A percentile compares a stretch with the other conserved stretches of the same genome.
These are phyloP conservation scores for Pleurozium schreberi DNA, from an alignment of 225 moss, liverwort and hornwort genomes.

Conservation along the genomic window DNA sequence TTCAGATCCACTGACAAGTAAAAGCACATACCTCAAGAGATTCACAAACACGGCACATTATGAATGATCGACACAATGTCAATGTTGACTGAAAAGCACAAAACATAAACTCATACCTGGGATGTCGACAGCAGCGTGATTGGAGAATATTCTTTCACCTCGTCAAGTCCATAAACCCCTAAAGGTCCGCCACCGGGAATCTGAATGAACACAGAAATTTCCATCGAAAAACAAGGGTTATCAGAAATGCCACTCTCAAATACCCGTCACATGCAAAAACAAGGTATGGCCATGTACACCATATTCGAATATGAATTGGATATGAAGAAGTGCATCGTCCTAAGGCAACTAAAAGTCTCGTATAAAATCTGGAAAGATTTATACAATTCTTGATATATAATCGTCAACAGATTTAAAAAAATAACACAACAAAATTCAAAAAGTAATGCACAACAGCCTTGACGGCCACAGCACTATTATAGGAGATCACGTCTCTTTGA, in stretches of 20 bases:
- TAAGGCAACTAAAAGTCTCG: not conserved
- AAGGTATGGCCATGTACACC: not conserved
- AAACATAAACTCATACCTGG: slow-evolving; percentile 32
- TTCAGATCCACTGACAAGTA: not conserved
- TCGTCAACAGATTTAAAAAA: not conserved
- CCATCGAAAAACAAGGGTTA: not conserved
- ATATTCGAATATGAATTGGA: not conserved
- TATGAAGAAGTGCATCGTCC: not conserved
- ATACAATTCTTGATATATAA: not conserved
- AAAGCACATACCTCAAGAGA: not conserved
- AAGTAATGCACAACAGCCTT: not conserved
- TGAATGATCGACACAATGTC: not conserved
- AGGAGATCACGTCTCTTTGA: not conserved
- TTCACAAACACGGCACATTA: not conserved
- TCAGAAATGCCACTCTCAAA: not conserved
- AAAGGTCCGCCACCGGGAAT: slow-evolving; percentile 74
- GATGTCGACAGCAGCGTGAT: slow-evolving; percentile 43
- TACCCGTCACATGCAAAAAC: not conserved
- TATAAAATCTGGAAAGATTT: not conserved
- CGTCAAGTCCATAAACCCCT: slow-evolving; percentile 84
- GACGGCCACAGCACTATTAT: not conserved
- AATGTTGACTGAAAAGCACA: not conserved
- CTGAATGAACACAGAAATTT: slow-evolving; percentile 16
- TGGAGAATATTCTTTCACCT: slow-evolving; percentile 78
- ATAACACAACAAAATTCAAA: not conserved